Evolutionary conservation across 2,329 filamentous ascomycete species (phyloP).

Genomic region (Rasamsonia emersonii): DNA sequence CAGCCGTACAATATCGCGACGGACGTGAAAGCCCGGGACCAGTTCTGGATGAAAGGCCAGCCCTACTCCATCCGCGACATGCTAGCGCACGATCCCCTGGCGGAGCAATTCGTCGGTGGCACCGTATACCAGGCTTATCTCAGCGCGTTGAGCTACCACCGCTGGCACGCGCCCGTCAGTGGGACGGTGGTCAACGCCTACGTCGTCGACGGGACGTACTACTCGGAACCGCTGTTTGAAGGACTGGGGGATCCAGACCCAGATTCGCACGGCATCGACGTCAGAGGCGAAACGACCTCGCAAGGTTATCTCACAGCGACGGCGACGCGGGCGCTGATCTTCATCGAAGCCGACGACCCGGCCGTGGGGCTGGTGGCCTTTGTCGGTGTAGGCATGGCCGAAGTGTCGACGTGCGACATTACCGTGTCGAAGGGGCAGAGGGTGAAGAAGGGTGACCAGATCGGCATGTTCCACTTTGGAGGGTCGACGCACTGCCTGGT

Average conservation of each 20-base stretch:
- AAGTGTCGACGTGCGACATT: conserved; percentile 66
- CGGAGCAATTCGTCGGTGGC: conserved; percentile 49
- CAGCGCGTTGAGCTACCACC: conserved; percentile 59
- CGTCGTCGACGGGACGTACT: conserved; percentile 58
- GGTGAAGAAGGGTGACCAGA: conserved; percentile 60
- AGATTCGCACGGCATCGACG: conserved; percentile 18
- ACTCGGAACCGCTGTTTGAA: conserved; percentile 51
- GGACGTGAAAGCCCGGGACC: conserved; percentile 47
- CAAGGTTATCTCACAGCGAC: conserved; percentile 60
- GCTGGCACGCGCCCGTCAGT: conserved; percentile 62
- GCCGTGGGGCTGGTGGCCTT: conserved; percentile 62
- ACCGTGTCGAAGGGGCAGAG: conserved; percentile 58
- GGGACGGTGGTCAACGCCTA: conserved; percentile 52
- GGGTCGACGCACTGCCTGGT: conserved; percentile 62
- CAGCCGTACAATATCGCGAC: conserved; percentile 46
- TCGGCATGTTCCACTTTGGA: conserved; percentile 77
- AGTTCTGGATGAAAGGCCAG: conserved; percentile 62
- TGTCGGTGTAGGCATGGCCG: conserved; percentile 65
- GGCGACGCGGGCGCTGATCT: conserved; percentile 62
- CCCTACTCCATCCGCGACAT: conserved; percentile 59
- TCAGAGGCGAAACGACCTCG: conserved; percentile 26
- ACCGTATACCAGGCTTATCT: conserved; percentile 66
- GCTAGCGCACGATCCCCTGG: conserved; percentile 48
- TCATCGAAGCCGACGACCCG: conserved; percentile 60
- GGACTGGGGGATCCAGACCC: conserved; percentile 29